phyloP scores from a whole-genome alignment of 768 basidiomycete genomes.

The Collybia sordida region DNA sequence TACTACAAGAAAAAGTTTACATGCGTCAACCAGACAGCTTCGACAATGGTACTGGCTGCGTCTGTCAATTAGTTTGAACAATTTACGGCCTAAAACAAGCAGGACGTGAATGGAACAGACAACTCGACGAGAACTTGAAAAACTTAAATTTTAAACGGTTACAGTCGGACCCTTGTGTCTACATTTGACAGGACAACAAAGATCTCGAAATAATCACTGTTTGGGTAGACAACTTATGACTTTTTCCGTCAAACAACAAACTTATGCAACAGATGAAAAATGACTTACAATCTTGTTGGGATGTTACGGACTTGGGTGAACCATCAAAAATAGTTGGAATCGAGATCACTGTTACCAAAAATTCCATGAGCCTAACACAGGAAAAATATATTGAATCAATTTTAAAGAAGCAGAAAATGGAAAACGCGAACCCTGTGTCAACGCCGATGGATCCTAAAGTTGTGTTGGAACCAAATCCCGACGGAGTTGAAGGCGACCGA shows the following conservation, averaged over 20 bases:
- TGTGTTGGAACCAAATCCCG: background rate
- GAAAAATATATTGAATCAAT: background rate
- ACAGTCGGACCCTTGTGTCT: background rate
- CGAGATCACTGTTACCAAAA: background rate
- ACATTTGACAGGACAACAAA: background rate
- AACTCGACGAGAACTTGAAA: background rate
- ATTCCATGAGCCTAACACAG: background rate
- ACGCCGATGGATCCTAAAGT: background rate
- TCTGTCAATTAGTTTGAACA: background rate
- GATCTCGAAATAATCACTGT: background rate
- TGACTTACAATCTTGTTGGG: background rate
- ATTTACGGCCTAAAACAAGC: constrained; percentile 11
- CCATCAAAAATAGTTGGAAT: background rate
- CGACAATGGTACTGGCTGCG: constrained; percentile 7
- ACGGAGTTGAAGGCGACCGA: background rate
- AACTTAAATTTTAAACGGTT: background rate
- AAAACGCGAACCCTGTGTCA: background rate
- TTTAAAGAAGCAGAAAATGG: background rate
- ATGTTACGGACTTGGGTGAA: background rate
- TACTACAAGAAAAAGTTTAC: constrained; percentile 25
- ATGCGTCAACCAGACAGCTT: constrained; percentile 28
- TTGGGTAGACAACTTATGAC: background rate
- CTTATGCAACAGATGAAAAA: background rate
- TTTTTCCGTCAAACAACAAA: background rate
- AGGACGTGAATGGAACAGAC: too few species aligned